Evolutionary conservation across 352 stramenopile species (phyloP), one percentile per base, ranked within the genome.

Genomic region (Aphanomyces astaci): DNA sequence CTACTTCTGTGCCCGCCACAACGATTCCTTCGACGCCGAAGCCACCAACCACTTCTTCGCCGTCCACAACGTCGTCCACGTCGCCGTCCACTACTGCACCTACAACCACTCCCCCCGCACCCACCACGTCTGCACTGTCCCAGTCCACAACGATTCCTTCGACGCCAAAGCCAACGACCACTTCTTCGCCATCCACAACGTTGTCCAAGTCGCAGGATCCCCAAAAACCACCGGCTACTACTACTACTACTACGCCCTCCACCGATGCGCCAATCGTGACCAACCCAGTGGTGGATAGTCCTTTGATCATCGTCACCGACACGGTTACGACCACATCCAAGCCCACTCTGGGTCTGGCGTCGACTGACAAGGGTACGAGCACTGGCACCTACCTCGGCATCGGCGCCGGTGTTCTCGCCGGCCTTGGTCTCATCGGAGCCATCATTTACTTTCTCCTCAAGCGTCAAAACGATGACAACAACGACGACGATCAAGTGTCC

Each of bases 401-500:
- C 27, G 62, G n/a, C 28, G 62, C 30, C 28, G 62, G 62, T 59
- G 49, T 43, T 49, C 24, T 68, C 15, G 49, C 2, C 39, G 62
- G 62, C 24, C 10, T 68, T 28, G 62, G 31, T 43, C 2, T 68
- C 27, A 45, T 68, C 25, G 62, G 39, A 4, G 62, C 10, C 22
- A 19, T n/a, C 39, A 15, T 68, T 3, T 68, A 45, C 43, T 46
- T 68, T 3, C 31, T 51, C 27, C 5, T 68, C 4, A 45, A 62
- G 33, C 49, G 49, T 17, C 17, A 45, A 15, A 7, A 68, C 10
- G 22, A 5, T 9, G 62, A 68, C n/a, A 45, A 68, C 62, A 45
- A 68, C 7, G 62, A 68, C 62, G 62, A 68, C 27, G 62, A 68
- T 24, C 62, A n/a, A 4, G 19, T 68, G 28, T 68, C 62, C 10